phyloP scores from a whole-genome alignment of 805 yeast species.

The Metschnikowia amazonensis region DNA sequence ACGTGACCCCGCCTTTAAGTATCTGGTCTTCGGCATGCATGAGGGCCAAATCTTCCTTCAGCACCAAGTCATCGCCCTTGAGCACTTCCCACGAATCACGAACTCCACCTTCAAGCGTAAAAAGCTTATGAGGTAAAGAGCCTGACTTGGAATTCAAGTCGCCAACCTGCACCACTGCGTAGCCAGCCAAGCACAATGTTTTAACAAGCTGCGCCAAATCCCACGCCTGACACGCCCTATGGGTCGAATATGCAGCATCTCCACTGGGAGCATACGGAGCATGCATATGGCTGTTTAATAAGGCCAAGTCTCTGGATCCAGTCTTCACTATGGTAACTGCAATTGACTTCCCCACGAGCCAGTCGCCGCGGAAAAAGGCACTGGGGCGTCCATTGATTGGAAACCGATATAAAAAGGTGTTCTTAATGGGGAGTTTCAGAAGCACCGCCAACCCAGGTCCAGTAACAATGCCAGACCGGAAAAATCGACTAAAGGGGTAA shows the following conservation, averaged over 20 bases:
- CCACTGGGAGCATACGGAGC: slow-evolving; percentile 87
- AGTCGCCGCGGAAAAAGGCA: slow-evolving; percentile 92
- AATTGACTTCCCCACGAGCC: slow-evolving; percentile 92
- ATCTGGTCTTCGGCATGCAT: slow-evolving; percentile 52
- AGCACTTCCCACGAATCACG: slow-evolving; percentile 78
- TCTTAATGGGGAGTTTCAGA: slow-evolving; percentile 78
- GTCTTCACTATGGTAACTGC: slow-evolving; percentile 60
- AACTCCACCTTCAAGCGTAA: slow-evolving; percentile 65
- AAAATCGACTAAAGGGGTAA: slow-evolving; percentile 66
- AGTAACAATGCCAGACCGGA: slow-evolving; percentile 77
- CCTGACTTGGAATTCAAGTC: slow-evolving; percentile 90
- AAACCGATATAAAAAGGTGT: slow-evolving; percentile 75
- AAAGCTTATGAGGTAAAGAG: slow-evolving; percentile 71
- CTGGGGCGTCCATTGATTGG: slow-evolving; percentile 93
- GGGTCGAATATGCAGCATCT: slow-evolving; percentile 86
- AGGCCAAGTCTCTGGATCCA: slow-evolving; percentile 57
- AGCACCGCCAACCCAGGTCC: slow-evolving; percentile 92
- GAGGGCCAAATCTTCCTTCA: slow-evolving; percentile 22
- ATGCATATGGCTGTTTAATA: slow-evolving; percentile 92
- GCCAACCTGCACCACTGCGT: slow-evolving; percentile 85
- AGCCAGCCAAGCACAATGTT: slow-evolving; percentile 65
- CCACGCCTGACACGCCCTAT: slow-evolving; percentile 95
- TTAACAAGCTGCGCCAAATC: slow-evolving; percentile 70
- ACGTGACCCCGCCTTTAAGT: slow-evolving; percentile 73
- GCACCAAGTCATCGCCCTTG: slow-evolving; percentile 40